Conservation (phyloP, 805 yeast species). For the Candida maris region DNA sequence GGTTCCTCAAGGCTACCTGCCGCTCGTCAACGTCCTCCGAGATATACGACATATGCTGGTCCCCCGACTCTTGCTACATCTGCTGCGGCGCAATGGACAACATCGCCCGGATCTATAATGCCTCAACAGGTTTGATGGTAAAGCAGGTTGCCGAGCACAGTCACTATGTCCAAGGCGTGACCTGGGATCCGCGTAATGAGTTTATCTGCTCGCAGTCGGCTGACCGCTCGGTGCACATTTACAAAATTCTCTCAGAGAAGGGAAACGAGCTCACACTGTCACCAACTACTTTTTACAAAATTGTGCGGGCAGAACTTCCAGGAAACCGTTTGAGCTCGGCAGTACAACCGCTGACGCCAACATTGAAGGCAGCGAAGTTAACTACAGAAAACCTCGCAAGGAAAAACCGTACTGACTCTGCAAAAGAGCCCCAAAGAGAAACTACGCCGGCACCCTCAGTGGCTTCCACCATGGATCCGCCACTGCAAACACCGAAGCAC, state of each 20-base stretch:
- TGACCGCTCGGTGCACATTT: slow-evolving; percentile 78
- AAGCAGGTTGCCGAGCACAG: slow-evolving; percentile 66
- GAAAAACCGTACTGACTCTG: slow-evolving; percentile 11
- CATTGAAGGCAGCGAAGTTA: slow-evolving; percentile 6
- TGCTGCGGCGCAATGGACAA: slow-evolving; percentile 94
- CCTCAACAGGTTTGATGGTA: slow-evolving; percentile 52
- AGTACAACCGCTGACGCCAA: slow-evolving; percentile 6
- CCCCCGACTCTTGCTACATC: slow-evolving; percentile 73
- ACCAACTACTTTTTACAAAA: slow-evolving; percentile 44
- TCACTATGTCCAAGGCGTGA: slow-evolving; percentile 93
- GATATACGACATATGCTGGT: slow-evolving; percentile 90
- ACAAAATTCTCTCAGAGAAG: slow-evolving; percentile 36
- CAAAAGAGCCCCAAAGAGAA: slow-evolving; percentile 1
- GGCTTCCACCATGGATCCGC: slow-evolving; percentile 29
- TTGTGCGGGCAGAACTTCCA: slow-evolving; percentile 59
- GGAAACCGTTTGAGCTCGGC: slow-evolving; percentile 15
- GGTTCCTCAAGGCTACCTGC: slow-evolving; percentile 62
- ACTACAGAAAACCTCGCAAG: slow-evolving; percentile 21
- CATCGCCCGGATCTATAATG: slow-evolving; percentile 63
- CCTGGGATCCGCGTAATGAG: slow-evolving; percentile 88
- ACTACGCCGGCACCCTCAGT: slow-evolving; percentile 8
- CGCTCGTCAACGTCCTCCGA: slow-evolving; percentile 56
- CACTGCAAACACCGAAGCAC: slow-evolving; percentile 28
- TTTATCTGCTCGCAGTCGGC: slow-evolving; percentile 85
- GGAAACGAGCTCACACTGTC: slow-evolving; percentile 31